Conservation (phyloP, 148 eudicot genomes). For the Rhododendron kiyosumense region DNA sequence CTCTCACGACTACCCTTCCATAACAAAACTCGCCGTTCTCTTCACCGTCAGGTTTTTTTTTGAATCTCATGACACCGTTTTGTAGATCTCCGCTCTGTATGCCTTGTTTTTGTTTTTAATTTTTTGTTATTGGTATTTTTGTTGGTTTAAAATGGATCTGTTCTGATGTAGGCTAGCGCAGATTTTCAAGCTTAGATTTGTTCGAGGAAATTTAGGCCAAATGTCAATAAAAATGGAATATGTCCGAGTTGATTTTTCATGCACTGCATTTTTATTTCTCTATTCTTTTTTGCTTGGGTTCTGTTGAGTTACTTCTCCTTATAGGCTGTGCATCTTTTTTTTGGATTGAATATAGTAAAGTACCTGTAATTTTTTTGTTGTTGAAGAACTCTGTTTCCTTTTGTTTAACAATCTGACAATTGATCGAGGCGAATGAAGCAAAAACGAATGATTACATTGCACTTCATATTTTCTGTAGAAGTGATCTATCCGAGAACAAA, state of each 20-base stretch:
- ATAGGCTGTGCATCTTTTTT: not conserved
- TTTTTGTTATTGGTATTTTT: not conserved
- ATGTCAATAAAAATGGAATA: not conserved
- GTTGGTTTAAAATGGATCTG: not conserved
- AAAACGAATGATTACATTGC: not conserved
- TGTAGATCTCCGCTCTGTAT: not conserved
- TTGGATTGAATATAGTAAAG: not conserved
- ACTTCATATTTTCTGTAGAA: not conserved
- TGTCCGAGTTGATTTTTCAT: not conserved
- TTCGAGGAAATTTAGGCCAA: not conserved
- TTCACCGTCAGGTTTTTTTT: conserved; percentile 20
- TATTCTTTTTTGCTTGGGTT: not conserved
- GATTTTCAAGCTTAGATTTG: not conserved
- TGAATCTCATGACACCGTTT: not conserved
- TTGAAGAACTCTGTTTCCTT: not conserved
- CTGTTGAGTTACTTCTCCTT: not conserved
- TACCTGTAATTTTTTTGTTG: too few relatives aligned
- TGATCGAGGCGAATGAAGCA: not conserved
- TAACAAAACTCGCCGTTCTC: conserved; percentile 14
- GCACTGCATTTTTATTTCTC: not conserved
- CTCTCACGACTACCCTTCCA: conserved; percentile 13
- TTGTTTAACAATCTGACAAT: not conserved
- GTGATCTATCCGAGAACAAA: too few relatives aligned
- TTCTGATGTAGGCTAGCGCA: not conserved
- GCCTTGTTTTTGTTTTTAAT: not conserved